Base-by-base conservation (phyloP, 108 stramenopile genomes). In the Mediolabrus comicus region DNA sequence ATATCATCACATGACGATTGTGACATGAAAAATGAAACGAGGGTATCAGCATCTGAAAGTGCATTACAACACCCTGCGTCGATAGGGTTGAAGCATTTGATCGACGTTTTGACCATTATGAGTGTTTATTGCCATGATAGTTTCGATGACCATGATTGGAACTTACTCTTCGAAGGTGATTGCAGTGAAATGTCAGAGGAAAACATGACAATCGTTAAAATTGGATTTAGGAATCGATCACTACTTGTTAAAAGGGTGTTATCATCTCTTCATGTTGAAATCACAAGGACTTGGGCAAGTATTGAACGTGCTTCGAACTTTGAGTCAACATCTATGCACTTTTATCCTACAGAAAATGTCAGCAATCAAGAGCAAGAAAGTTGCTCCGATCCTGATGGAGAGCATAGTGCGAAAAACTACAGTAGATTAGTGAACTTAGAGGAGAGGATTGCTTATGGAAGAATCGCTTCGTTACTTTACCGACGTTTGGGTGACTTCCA, bases 201-300 rank as follows among this genome's bases (percentile, higher is more conserved):
- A 56, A 60, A 75, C 10, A 35, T 55, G 27, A 14, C 67, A 14
- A 31, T 71, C 14, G 61, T 88, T 33, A 0, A 67, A 19, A 46
- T 80, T 49, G 87, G 85, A 22, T 80, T 88, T 83, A 53, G 72
- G 19, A 67, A 83, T 54, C 83, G 87, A 1, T 68, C 71, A n/a
- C 11, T 33, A 2, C 55, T 88, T 52, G 74, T 81, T 6, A 34
- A 67, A 41, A 43, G 67, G 14, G 19, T 85, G 3, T 3, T 82
- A 10, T 57, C 65, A 0, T 87, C 88, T 3, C 54, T 90, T 0
- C 59, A 77, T 14, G 77, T 74, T 3, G 88, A 90, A 62, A 80
- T 87, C 16, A 70, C 79, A 6, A 80, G 86, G 12, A 43, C 49
- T 9, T 90, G 86, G 86, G 79, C 88, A 12, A 25, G 69, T 34